phyloP scores from a whole-genome alignment of 495 filamentous ascomycete genomes.

The Rostrohypoxylon terebratum region DNA sequence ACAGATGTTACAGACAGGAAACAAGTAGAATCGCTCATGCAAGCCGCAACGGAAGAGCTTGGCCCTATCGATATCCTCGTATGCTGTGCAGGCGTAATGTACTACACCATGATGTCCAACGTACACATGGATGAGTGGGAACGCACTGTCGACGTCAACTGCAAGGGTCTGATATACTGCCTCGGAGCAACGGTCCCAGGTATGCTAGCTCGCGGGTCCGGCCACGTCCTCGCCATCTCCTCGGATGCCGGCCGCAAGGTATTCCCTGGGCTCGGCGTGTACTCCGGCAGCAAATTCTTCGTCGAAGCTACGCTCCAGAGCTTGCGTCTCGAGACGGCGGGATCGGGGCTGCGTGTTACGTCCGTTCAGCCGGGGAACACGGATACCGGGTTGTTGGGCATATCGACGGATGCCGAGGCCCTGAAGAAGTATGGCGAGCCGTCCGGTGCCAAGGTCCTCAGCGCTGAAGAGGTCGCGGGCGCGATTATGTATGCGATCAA shows the following conservation, averaged over 20 bases:
- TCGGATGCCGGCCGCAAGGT: constrained; percentile 77
- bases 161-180: constrained; percentile 75
- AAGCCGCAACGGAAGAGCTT: constrained; percentile 63
- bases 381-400: constrained; percentile 69
- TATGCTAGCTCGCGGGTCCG: constrained; percentile 69
- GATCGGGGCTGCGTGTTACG: constrained; percentile 71
- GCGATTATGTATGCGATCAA: constrained; percentile 72
- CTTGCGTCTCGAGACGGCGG: constrained; percentile 74
- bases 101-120: constrained; percentile 80
- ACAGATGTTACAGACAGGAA: constrained; percentile 71
- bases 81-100: constrained; percentile 79
- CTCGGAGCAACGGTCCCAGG: constrained; percentile 68
- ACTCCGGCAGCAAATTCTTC: constrained; percentile 79
- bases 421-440: constrained; percentile 77
- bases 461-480: constrained; percentile 71
- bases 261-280: constrained; percentile 78
- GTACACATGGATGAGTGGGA: constrained; percentile 73
- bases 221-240: constrained; percentile 75
- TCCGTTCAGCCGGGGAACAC: constrained; percentile 76
- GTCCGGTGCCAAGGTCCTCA: constrained; percentile 71
- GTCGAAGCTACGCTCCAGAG: constrained; percentile 76
- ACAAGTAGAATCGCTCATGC: constrained; percentile 68
- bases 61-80: constrained; percentile 75
- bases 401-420: constrained; percentile 75
- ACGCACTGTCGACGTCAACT: constrained; percentile 76